phyloP scores from a whole-genome alignment of 2,329 filamentous ascomycete species.

The Calonectria multiphialidica region DNA sequence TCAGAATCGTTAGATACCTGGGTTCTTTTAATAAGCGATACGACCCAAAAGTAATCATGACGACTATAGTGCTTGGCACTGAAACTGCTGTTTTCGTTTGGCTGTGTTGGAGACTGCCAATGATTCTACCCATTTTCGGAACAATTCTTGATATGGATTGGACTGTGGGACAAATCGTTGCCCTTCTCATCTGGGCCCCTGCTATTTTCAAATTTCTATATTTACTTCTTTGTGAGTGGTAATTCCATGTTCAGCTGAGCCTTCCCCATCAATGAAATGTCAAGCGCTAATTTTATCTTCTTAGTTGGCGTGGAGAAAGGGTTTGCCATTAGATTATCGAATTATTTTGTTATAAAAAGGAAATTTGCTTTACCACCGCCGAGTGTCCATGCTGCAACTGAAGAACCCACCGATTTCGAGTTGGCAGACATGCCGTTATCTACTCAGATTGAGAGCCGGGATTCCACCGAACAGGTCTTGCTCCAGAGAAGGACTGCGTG shows the following conservation, averaged over 20 bases:
- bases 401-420: no score
- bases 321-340: neutral
- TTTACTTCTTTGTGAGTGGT: neutral
- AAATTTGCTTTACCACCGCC: neutral
- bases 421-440: no score
- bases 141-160: neutral
- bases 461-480: no score
- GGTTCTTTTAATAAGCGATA: no score
- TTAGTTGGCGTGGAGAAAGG: neutral
- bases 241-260: neutral
- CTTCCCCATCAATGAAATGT: no score
- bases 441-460: no score
- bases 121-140: neutral
- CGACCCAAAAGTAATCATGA: neutral
- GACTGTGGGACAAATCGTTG: neutral
- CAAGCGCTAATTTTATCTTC: neutral
- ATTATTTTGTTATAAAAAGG: neutral
- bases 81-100: neutral
- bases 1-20: no score
- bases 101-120: neutral
- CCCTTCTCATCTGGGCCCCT: neutral
- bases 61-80: neutral
- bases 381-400: no score
- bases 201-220: neutral
- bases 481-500: no score